Evolutionary conservation across 2,329 filamentous ascomycete genomes (phyloP), one percentile per base, ranked within the genome.

Genomic region (Cordyceps cateniannulata): DNA sequence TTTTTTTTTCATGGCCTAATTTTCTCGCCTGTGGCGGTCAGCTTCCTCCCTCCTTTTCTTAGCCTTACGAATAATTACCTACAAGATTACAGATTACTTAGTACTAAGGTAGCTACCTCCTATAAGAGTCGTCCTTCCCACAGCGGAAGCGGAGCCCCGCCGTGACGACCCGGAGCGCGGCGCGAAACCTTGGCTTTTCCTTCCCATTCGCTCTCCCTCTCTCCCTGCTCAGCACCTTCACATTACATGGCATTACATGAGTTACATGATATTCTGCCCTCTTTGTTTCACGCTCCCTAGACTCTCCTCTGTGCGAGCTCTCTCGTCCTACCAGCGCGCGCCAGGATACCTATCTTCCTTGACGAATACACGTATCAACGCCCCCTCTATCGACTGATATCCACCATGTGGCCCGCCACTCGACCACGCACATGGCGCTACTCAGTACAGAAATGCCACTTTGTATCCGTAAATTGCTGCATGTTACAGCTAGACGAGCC

Each of bases 71-170:
- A n/a, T n/a, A n/a, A n/a, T n/a, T n/a, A n/a, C n/a, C n/a, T n/a
- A n/a, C n/a, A n/a, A n/a, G n/a, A n/a, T n/a, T n/a, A n/a, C n/a
- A n/a, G n/a, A n/a, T n/a, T n/a, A n/a, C n/a, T n/a, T n/a, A n/a
- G n/a, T n/a, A n/a, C n/a, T n/a, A n/a, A n/a, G n/a, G n/a, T n/a
- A n/a, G n/a, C n/a, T n/a, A n/a, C n/a, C n/a, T n/a, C n/a, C n/a
- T n/a, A n/a, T n/a, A n/a, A n/a, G n/a, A n/a, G n/a, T 32, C 3
- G 24, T 8, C 47, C 50, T 42, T 40, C 10, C 38, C 38, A 35
- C 38, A 40, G 55, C 55, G 55, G 55, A 58, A 58, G 55, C 44
- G 55, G 55, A 27, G 29, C 55, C 54, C 44, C 54, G 54, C 42
- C 16, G 40, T n/a, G n/a, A n/a, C n/a, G n/a, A n/a, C 22, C 51